Percentiles rank a stretch among this genome's conserved stretches.
phyloP scores from a whole-genome alignment of 2,329 filamentous ascomycete species.

The Ophiostoma perfectum region DNA sequence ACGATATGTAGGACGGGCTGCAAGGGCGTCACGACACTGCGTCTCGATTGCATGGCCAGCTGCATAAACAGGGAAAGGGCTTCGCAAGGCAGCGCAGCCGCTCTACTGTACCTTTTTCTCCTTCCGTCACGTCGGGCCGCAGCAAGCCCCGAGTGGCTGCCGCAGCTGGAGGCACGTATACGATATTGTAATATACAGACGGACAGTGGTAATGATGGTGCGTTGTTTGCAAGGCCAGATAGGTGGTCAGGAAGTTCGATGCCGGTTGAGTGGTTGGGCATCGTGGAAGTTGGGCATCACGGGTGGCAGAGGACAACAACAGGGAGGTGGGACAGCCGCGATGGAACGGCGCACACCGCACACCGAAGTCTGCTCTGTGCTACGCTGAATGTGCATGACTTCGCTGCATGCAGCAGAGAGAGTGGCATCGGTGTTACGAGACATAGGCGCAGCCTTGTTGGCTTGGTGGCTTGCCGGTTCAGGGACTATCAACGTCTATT shows the following conservation, averaged over 20 bases:
- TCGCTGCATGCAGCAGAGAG: neutral
- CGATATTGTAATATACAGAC: neutral
- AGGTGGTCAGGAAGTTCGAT: no score
- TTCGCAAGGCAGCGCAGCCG: neutral
- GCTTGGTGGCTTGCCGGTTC: neutral
- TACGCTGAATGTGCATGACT: neutral
- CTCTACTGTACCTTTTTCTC: neutral
- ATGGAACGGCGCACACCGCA: neutral
- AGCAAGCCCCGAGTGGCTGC: constrained; percentile 4
- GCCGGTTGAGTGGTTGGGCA: no score
- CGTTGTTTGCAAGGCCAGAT: no score
- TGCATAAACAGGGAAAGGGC: neutral
- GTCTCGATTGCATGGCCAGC: neutral
- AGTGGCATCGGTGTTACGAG: neutral
- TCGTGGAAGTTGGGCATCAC: neutral
- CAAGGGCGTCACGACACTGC: neutral
- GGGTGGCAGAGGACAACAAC: neutral
- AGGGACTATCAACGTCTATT: neutral
- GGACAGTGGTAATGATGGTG: no score
- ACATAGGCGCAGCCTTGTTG: neutral
- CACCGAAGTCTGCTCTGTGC: neutral
- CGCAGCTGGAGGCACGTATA: neutral
- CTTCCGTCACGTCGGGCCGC: neutral
- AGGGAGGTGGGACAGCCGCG: neutral
- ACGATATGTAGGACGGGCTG: neutral